Percentiles rank a stretch among this genome's conserved stretches.
Conservation (phyloP, 2,329 filamentous ascomycete genomes). For the Diplodia intermedia region DNA sequence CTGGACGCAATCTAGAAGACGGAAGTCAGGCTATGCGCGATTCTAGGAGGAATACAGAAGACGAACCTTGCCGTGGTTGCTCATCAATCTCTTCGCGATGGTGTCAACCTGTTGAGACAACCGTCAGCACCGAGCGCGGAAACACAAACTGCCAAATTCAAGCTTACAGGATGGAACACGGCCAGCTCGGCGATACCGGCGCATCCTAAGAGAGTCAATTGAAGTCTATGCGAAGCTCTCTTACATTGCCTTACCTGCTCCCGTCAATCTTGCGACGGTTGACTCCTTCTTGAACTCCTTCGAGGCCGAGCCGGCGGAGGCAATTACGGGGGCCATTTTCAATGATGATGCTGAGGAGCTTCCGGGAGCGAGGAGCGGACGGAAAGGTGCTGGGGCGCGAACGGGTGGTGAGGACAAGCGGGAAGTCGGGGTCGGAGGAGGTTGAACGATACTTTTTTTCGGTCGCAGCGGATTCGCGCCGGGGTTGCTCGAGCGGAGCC, state of each 20-base stretch:
- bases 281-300: constrained; percentile 84
- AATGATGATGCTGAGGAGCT: not conserved
- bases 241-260: constrained; percentile 75
- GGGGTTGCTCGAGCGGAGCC: constrained; percentile 26
- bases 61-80: constrained; percentile 80
- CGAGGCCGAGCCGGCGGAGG: constrained; percentile 51
- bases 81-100: constrained; percentile 98
- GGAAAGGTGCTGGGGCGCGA: constrained; percentile 6
- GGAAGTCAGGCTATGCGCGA: constrained; percentile 44
- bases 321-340: constrained; percentile 27
- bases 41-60: not conserved
- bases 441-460: constrained; percentile 33
- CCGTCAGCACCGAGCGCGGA: constrained; percentile 35
- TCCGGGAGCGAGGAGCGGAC: constrained; percentile 19
- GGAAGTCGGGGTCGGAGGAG: constrained; percentile 26
- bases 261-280: constrained; percentile 82
- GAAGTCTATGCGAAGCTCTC: constrained; percentile 30
- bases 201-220: constrained; percentile 65
- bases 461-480: constrained; percentile 30
- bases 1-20: constrained; percentile 55
- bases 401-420: not conserved
- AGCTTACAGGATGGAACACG: constrained; percentile 83
- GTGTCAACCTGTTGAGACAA: constrained; percentile 80
- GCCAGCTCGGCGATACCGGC: constrained; percentile 92
- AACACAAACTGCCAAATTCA: constrained; percentile 31